Base-by-base conservation (phyloP, 768 basidiomycete genomes). In the Roridomyces roridus region DNA sequence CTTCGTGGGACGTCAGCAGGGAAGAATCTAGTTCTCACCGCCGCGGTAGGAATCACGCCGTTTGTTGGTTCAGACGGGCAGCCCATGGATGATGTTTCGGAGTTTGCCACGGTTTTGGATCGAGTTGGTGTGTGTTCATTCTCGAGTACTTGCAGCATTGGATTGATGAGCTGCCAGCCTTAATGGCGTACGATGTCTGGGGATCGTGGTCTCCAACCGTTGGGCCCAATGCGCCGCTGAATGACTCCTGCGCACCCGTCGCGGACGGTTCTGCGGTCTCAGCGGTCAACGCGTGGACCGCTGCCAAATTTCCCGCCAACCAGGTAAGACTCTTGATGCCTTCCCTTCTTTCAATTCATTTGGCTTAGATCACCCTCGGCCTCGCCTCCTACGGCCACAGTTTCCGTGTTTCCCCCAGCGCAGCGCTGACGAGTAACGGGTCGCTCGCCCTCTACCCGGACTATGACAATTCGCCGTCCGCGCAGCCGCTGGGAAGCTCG, bases 301-400 rank as follows among this genome's bases (percentile, higher is more conserved):
- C 66, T 0, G 94, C 94, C 35, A 91, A 91, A 11, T 87, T 98
- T 73, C 89, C 94, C 17, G 72, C 79, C 8, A 72, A 80, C 61
- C 70, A 78, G 49, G 60, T 26, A 35, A 47, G 48, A 43, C 35
- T 4, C 29, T 18, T 40, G 18, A 14, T 25, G 28, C 42, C 26
- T 23, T 4, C 15, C n/a, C 5, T n/a, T 20, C 6, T 34, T 34
- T 34, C 31, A 11, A 31, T 31, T 12, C 3, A 23, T 47, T 6
- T 21, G 5, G n/a, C 21, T 12, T 44, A 62, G 74, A 87, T 96
- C 54, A 84, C 94, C 25, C 84, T 98, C 7, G 96, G 94, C 49
- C 86, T 96, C 0, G 85, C 94, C 12, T 76, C 88, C 17, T 96
- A 93, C 72, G 92, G 92, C 0, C 93, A 93, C 72, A 85, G 91